Percentiles rank a stretch among this genome's conserved stretches.
These are phyloP conservation scores for Vitellaria paradoxa DNA, from an alignment of 179 eudicot genomes.

Conservation along the genomic window DNA sequence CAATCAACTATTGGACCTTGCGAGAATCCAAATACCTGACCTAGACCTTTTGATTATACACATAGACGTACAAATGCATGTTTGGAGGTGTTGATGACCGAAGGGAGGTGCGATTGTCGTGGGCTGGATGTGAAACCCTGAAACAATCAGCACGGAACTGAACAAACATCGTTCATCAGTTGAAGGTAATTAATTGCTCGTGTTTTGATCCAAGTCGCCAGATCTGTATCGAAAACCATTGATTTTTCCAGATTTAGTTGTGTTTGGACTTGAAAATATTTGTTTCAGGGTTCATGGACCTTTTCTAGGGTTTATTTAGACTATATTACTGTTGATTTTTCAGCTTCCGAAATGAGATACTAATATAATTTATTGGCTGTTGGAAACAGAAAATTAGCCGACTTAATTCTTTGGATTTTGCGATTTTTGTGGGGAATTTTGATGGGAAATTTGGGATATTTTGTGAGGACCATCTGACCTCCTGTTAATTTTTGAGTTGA, in stretches of 20 bases:
- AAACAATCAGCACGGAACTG: slow-evolving; percentile 17
- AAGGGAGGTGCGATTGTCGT: slow-evolving; percentile 10
- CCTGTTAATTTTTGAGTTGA: neutral
- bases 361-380: neutral
- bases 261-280: slow-evolving; percentile 8
- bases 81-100: slow-evolving; percentile 8
- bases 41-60: neutral
- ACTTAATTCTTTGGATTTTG: neutral
- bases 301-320: slow-evolving; percentile 10
- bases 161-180: slow-evolving; percentile 17
- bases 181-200: slow-evolving; percentile 25
- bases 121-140: slow-evolving; percentile 39
- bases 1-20: neutral
- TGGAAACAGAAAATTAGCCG: neutral
- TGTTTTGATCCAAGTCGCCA: slow-evolving; percentile 14
- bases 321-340: slow-evolving; percentile 6
- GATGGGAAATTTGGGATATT: neutral
- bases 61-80: neutral
- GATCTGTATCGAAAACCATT: slow-evolving; percentile 12
- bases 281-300: slow-evolving; percentile 6
- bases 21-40: neutral
- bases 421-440: slow-evolving; percentile 4
- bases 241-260: slow-evolving; percentile 5
- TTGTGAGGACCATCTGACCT: neutral
- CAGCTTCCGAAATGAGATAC: neutral